These are phyloP conservation scores for Phytophthora boehmeriae DNA, from an alignment of 352 stramenopile species.

Conservation along the genomic window DNA sequence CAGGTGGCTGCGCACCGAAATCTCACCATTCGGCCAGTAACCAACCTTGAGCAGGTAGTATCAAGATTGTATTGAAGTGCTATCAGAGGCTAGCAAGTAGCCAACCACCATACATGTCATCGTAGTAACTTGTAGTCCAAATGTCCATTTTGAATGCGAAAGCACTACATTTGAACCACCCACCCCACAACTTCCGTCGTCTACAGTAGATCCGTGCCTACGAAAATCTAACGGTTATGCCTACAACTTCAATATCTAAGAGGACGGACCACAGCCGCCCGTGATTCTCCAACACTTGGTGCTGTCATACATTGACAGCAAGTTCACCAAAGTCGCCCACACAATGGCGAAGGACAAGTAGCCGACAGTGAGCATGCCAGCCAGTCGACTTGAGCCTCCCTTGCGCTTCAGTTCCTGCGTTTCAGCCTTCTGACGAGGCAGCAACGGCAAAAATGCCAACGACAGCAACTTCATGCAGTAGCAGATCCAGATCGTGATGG, in stretches of 20 bases:
- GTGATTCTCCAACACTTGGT: conserved; percentile 62
- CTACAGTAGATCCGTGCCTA: too few relatives aligned
- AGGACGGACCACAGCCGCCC: conserved; percentile 36
- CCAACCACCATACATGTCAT: too few relatives aligned
- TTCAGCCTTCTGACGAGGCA: conserved; percentile 48
- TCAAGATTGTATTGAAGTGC: too few relatives aligned
- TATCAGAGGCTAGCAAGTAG: too few relatives aligned
- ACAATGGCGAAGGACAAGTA: conserved; percentile 36
- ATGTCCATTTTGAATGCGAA: too few relatives aligned
- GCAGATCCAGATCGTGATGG: conserved; percentile 57
- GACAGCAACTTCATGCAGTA: conserved; percentile 61
- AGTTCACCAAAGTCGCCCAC: conserved; percentile 43
- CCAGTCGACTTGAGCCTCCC: conserved; percentile 40
- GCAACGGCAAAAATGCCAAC: conserved; percentile 46
- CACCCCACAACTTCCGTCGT: too few relatives aligned
- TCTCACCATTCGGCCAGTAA: background rate
- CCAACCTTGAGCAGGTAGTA: too few relatives aligned
- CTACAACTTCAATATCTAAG: too few relatives aligned
- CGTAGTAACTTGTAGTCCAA: too few relatives aligned
- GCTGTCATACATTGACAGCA: conserved; percentile 49
- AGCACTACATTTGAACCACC: too few relatives aligned
- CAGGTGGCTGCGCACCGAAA: conserved; percentile 50
- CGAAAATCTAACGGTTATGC: too few relatives aligned
- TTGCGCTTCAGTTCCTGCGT: conserved; percentile 46
- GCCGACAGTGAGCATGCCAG: conserved; percentile 33